phyloP scores from a whole-genome alignment of 306 rosid species.

The Crotalaria pallida region DNA sequence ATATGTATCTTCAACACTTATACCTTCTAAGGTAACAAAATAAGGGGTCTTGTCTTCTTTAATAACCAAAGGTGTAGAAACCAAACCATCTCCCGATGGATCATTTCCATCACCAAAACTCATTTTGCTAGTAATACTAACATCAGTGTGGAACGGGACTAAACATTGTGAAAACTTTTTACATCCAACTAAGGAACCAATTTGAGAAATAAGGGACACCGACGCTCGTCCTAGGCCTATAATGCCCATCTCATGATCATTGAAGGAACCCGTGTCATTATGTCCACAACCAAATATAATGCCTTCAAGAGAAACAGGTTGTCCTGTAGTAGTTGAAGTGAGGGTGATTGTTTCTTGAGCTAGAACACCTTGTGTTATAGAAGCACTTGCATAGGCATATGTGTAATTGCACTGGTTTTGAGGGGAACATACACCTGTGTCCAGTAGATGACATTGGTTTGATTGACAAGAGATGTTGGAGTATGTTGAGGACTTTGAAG shows the following conservation, averaged over 20 bases:
- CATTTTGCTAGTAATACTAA: conserved; percentile 15
- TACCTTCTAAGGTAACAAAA: conserved; percentile 35
- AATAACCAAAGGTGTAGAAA: conserved; percentile 23
- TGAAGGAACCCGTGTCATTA: conserved; percentile 25
- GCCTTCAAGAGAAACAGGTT: background rate
- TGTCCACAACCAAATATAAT: conserved; percentile 46
- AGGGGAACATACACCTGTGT: conserved; percentile 10
- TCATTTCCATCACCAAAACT: conserved; percentile 40
- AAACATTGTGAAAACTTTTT: conserved; percentile 32
- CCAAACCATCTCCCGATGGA: conserved; percentile 30
- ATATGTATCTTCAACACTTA: conserved; percentile 27
- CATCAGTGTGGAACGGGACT: conserved; percentile 26
- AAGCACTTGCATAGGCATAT: conserved; percentile 21
- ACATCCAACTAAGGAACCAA: conserved; percentile 21
- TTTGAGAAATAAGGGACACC: conserved; percentile 31
- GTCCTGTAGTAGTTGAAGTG: background rate
- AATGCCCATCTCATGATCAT: conserved; percentile 34
- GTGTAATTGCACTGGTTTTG: conserved; percentile 29
- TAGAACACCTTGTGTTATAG: conserved; percentile 22
- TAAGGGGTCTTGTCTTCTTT: conserved; percentile 13
- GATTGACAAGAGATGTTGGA: conserved; percentile 20
- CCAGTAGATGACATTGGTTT: conserved; percentile 15
- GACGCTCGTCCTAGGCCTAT: conserved; percentile 32
- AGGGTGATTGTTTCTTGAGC: conserved; percentile 32
- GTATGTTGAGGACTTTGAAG: conserved; percentile 33